Evolutionary conservation across 2,329 filamentous ascomycete genomes (phyloP).

Genomic region (Helotiales sp.): DNA sequence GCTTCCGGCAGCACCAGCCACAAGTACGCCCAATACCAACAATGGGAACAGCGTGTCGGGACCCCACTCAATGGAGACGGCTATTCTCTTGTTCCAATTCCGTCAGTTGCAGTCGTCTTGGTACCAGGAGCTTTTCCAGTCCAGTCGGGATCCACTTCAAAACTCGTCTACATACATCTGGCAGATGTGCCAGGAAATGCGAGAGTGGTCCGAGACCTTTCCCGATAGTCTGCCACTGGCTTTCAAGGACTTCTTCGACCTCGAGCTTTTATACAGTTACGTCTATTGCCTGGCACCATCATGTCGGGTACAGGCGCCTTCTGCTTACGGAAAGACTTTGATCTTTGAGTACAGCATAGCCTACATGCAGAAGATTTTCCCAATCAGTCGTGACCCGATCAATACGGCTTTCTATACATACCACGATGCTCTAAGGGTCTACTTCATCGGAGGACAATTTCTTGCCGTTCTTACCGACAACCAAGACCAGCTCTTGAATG

Average conservation of each 20-base stretch:
- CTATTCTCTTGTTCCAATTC: constrained; percentile 76
- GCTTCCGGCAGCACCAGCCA: constrained; percentile 55
- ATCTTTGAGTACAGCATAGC: constrained; percentile 85
- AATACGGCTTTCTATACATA: constrained; percentile 76
- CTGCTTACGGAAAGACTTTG: constrained; percentile 73
- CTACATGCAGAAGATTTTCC: constrained; percentile 76
- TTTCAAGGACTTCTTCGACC: constrained; percentile 76
- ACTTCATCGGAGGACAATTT: constrained; percentile 69
- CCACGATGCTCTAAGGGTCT: constrained; percentile 82
- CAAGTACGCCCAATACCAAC: constrained; percentile 26
- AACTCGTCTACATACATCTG: constrained; percentile 73
- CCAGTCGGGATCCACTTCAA: constrained; percentile 65
- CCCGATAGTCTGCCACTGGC: constrained; percentile 63
- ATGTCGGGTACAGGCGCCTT: constrained; percentile 68
- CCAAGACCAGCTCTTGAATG: constrained; percentile 55
- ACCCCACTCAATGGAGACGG: constrained; percentile 62
- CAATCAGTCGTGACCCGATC: constrained; percentile 59
- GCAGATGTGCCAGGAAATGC: constrained; percentile 75
- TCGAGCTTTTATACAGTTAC: constrained; percentile 88
- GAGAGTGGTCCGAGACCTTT: constrained; percentile 77
- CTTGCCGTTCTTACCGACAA: constrained; percentile 59
- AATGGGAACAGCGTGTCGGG: constrained; percentile 36
- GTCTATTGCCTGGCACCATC: constrained; percentile 87
- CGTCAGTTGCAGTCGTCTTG: constrained; percentile 84
- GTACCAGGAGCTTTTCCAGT: constrained; percentile 88